A percentile compares a stretch with the other conserved stretches of the same genome.
Conservation (phyloP, 805 yeast genomes). For the Starmerella potacharoeniae region DNA sequence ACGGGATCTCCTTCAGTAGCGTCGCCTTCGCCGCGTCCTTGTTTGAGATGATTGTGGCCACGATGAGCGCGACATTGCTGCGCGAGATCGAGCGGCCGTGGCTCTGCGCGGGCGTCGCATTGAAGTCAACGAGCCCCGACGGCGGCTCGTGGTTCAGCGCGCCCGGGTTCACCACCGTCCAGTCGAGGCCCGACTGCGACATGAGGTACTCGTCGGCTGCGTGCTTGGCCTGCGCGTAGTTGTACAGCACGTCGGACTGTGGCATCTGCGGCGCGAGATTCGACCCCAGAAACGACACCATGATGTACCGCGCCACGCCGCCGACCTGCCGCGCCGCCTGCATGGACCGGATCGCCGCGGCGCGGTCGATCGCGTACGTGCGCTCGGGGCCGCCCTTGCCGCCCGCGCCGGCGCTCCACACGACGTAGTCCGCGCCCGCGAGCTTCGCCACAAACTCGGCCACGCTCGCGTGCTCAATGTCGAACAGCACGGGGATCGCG, state of each 20-base stretch:
- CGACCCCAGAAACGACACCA: conserved; percentile 48
- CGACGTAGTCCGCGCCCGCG: conserved; percentile 43
- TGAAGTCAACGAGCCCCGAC: conserved; percentile 35
- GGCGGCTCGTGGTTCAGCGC: conserved; percentile 32
- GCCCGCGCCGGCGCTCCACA: conserved; percentile 53
- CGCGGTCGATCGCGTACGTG: conserved; percentile 46
- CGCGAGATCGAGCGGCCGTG: conserved; percentile 29
- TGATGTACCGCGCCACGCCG: conserved; percentile 36
- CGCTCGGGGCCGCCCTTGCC: conserved; percentile 38
- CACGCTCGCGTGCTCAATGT: conserved; percentile 28
- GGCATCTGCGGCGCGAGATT: conserved; percentile 37
- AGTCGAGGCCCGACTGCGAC: conserved; percentile 34
- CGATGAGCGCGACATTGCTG: conserved; percentile 45
- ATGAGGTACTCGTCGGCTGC: conserved; percentile 44
- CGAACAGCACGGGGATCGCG: conserved; percentile 30
- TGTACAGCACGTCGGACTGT: conserved; percentile 32
- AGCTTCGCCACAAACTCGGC: conserved; percentile 33
- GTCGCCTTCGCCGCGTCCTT: conserved; percentile 17
- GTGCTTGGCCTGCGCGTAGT: conserved; percentile 50
- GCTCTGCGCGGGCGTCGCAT: conserved; percentile 19
- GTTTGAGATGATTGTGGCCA: conserved; percentile 19
- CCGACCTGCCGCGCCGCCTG: conserved; percentile 41
- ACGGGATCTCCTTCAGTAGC: conserved; percentile 15
- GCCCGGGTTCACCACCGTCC: conserved; percentile 50
- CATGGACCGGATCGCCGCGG: conserved; percentile 46